Base-by-base conservation (phyloP, 805 yeast genomes). In the Debaryomyces prosopidis region DNA sequence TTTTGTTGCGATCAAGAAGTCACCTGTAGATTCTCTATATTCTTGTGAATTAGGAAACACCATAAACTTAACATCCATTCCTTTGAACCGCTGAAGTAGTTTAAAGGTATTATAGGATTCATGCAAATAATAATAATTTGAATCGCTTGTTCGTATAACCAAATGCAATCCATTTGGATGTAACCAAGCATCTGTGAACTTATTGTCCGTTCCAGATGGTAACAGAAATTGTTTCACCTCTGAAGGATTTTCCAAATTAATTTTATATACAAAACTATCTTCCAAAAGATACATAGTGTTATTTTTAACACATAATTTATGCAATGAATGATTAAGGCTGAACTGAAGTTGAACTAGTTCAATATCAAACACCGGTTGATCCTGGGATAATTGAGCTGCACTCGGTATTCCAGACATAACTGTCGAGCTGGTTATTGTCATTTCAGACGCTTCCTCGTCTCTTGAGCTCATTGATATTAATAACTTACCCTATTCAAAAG, bases 261-360 rank as follows among this genome's bases (percentile, higher is more conserved):
- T 71, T 36, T 62, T 57, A 44, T 53, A 62, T 2, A 68, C 58
- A 5, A 46, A 33, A 5, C 42, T 45, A 3, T 50, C 44, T 10
- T 63, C 47, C 1, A 67, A 38, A 9, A 72, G 47, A 43, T 52
- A 66, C 77, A 72, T 72, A 16, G 54, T 51, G 48, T 70, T 66
- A 43, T 58, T 65, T 38, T 58, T 57, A 4, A 71, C 75, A 15
- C 55, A 51, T 10, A 71, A 50, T 14, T 52, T 43, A 8, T 46
- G 51, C 20, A 71, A 52, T 4, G 56, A 50, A 43, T 60, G 40
- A 8, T 52, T 46, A 30, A 71, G 63, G 17, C 56, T 62, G 48
- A 71, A 71, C 44, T 69, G 76, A 11, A 71, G 62, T 49, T 63
- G 75, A 3, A 71, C 76, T 16, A 60, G 59, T 43, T 71, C 76